Base-by-base conservation (phyloP, 2,329 filamentous ascomycete species). In the Scedosporium boydii region DNA sequence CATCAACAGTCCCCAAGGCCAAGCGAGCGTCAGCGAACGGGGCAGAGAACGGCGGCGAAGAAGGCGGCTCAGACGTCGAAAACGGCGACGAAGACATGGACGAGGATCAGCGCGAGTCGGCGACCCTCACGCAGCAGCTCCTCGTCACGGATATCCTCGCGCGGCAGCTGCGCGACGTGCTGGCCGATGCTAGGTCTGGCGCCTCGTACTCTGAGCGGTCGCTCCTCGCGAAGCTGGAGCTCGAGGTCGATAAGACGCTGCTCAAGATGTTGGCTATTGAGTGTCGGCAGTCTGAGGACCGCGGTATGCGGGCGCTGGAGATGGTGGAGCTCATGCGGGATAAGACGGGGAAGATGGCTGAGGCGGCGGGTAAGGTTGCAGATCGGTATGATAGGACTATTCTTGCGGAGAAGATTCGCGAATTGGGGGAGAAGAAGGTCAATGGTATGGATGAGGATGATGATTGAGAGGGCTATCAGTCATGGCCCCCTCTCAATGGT, bases 271-370 rank as follows among this genome's bases (percentile, higher is more conserved):
- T 99, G 70, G 93, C 91, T 2, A 79, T 88, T 6, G 95, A 98
- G 78, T 99, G 95, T 73, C 86, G 92, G 64, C 91, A 95, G 67
- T 91, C 92, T 55, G 95, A 99, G 73, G 93, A 98, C 66, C 82
- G 89, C 34, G 93, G 93, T 5, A 97, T 97, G 91, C 91, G 93
- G 67, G 93, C 93, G 0, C 78, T 99, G 42, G 96, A 99, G 76
- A 83, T 98, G 69, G 95, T 96, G 34, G 81, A 84, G 65, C 79
- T 99, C 69, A 90, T 99, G 87, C 84, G 83, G 55, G 93, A 98
- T 76, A 81, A 86, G 56, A 89, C 85, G 64, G 93, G 93, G 18
- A 88, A 89, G 73, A 97, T 97, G 90, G 75, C 96, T 63, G 92
- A 97, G 73, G 90, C 93, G 4, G 95, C 95, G 1, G 85, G 87